Evolutionary conservation across 2,329 filamentous ascomycete species (phyloP).

Genomic region (Colletotrichum salicis): DNA sequence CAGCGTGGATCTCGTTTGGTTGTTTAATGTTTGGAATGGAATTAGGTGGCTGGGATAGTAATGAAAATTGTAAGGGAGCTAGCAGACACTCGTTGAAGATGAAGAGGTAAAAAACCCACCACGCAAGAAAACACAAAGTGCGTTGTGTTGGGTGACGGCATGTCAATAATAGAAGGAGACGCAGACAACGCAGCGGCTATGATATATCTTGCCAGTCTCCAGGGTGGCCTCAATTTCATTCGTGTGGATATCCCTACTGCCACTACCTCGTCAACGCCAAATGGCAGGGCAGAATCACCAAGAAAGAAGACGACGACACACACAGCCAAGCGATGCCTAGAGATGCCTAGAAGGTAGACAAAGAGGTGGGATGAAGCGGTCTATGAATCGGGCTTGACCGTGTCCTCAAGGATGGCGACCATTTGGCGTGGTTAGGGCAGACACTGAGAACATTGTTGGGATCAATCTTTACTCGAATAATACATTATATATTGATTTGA

Average conservation of each 20-base stretch:
- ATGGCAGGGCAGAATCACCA: neutral
- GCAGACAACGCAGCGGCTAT: neutral
- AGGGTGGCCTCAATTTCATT: no score
- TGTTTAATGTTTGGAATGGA: no score
- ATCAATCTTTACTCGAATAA: neutral
- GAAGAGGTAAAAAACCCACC: no score
- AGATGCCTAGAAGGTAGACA: neutral
- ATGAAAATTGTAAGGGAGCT: no score
- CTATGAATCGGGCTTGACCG: neutral
- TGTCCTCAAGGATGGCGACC: neutral
- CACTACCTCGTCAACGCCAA: neutral
- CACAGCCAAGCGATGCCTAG: neutral
- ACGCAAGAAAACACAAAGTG: no score
- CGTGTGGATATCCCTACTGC: neutral
- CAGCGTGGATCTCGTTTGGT: no score
- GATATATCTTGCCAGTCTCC: neutral
- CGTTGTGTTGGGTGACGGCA: no score
- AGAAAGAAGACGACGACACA: neutral
- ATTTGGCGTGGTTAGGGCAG: neutral
- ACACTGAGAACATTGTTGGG: neutral
- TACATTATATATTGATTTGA: slow-evolving; percentile 30
- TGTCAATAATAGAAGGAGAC: no score
- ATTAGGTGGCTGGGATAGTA: no score
- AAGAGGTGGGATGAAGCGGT: neutral
- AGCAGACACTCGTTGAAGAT: no score